These are phyloP conservation scores for Lodderomyces orthopsilosis DNA, from an alignment of 1,139 yeast species.

Conservation along the genomic window DNA sequence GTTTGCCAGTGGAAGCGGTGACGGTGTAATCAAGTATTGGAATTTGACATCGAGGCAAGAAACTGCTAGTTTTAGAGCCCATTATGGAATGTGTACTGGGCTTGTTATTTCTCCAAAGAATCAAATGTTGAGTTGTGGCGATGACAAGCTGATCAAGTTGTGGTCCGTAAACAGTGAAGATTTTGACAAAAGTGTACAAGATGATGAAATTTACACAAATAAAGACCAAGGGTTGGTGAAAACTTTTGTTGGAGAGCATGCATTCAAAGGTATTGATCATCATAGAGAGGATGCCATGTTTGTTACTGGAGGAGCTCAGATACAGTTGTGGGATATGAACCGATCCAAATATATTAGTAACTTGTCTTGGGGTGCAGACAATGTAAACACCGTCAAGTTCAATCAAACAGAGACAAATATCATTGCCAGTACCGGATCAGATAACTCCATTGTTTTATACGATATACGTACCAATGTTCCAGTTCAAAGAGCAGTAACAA, in stretches of 20 bases:
- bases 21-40: conserved; percentile 94
- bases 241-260: conserved; percentile 80
- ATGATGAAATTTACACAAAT: conserved; percentile 32
- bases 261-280: conserved; percentile 84
- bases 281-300: conserved; percentile 72
- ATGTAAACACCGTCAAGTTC: conserved; percentile 75
- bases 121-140: conserved; percentile 74
- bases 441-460: conserved; percentile 84
- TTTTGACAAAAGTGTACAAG: conserved; percentile 35
- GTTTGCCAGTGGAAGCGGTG: conserved; percentile 91
- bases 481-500: conserved; percentile 82
- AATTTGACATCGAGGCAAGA: conserved; percentile 74
- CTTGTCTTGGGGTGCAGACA: conserved; percentile 96
- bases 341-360: conserved; percentile 75
- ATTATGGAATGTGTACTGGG: conserved; percentile 87
- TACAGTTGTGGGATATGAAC: conserved; percentile 86
- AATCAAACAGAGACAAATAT: conserved; percentile 89
- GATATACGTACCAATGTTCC: conserved; percentile 93
- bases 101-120: conserved; percentile 73
- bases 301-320: conserved; percentile 89
- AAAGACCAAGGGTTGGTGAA: conserved; percentile 54
- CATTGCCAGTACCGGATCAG: conserved; percentile 76
- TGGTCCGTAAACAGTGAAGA: conserved; percentile 61
- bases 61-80: conserved; percentile 77
- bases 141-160: conserved; percentile 82